A percentile compares a stretch with the other conserved stretches of the same genome.
Evolutionary conservation across 495 filamentous ascomycete genomes (phyloP).

Genomic region (Podospora fimiseda): DNA sequence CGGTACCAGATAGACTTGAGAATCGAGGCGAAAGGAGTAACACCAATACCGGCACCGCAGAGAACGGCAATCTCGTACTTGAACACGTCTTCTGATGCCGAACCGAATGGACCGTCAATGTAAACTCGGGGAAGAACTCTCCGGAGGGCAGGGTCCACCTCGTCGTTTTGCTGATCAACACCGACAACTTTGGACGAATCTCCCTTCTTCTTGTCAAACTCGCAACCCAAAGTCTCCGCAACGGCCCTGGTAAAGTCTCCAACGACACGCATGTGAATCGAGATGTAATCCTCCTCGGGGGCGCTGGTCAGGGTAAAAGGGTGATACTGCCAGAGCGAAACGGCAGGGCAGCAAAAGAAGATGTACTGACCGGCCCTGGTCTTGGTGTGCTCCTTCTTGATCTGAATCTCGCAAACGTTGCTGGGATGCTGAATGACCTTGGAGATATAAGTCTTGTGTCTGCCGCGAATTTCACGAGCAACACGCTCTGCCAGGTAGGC

Average conservation of each 20-base stretch:
- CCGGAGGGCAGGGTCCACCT: conserved; percentile 62
- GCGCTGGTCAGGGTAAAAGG: conserved; percentile 75
- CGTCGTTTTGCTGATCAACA: conserved; percentile 50
- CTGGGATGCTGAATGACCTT: conserved; percentile 80
- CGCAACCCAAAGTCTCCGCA: conserved; percentile 61
- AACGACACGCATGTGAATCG: conserved; percentile 67
- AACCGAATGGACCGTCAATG: conserved; percentile 75
- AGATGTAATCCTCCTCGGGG: conserved; percentile 76
- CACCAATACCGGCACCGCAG: conserved; percentile 65
- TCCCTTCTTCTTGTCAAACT: conserved; percentile 52
- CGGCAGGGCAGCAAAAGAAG: conserved; percentile 73
- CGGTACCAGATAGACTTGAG: conserved; percentile 82
- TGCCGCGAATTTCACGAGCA: conserved; percentile 62
- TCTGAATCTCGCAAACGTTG: conserved; percentile 77
- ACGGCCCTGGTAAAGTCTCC: conserved; percentile 63
- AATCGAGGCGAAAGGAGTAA: conserved; percentile 70
- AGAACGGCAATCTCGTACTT: conserved; percentile 68
- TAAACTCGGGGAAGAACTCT: conserved; percentile 67
- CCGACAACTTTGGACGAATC: conserved; percentile 57
- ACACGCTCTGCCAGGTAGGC: conserved; percentile 65
- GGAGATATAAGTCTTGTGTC: conserved; percentile 70
- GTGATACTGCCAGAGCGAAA: conserved; percentile 74
- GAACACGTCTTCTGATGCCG: conserved; percentile 70
- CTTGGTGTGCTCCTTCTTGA: conserved; percentile 74
- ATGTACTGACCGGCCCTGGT: conserved; percentile 78